phyloP scores from a whole-genome alignment of 345 rosid genomes.

The Isatis tinctoria region DNA sequence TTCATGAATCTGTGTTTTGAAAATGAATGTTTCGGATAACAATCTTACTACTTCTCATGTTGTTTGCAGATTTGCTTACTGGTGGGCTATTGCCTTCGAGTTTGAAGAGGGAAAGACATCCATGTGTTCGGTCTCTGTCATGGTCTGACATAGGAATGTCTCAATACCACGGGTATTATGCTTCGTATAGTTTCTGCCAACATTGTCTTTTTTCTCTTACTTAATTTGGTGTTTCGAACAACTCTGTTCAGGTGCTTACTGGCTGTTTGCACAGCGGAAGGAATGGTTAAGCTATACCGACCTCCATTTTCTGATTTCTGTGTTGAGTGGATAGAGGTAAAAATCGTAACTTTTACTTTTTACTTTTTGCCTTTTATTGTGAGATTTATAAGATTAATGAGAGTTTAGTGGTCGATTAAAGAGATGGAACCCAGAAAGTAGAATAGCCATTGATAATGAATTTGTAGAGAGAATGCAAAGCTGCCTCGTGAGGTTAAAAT shows the following conservation, averaged over 20 bases:
- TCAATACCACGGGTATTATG: constrained; percentile 59
- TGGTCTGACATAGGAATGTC: constrained; percentile 98
- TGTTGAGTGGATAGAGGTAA: constrained; percentile 95
- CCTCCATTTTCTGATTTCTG: constrained; percentile 76
- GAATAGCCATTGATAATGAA: no score
- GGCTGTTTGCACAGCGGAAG: constrained; percentile 80
- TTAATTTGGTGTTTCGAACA: neutral
- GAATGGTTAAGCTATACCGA: constrained; percentile 77
- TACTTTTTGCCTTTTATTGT: no score
- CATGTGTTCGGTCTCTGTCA: constrained; percentile 70
- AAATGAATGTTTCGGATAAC: no score
- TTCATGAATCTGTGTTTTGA: neutral
- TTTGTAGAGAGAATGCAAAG: no score
- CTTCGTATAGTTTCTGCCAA: neutral
- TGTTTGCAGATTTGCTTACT: constrained; percentile 53
- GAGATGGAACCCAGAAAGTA: no score
- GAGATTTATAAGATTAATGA: no score
- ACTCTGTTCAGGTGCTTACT: constrained; percentile 66
- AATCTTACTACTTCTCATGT: no score
- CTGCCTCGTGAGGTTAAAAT: no score
- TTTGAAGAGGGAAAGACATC: constrained; percentile 63
- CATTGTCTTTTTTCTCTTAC: neutral
- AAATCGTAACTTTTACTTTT: neutral
- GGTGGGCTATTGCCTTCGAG: constrained; percentile 58
- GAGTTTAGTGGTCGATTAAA: no score